These are phyloP conservation scores for Castanea crenata DNA, from an alignment of 306 rosid species.

Conservation along the genomic window DNA sequence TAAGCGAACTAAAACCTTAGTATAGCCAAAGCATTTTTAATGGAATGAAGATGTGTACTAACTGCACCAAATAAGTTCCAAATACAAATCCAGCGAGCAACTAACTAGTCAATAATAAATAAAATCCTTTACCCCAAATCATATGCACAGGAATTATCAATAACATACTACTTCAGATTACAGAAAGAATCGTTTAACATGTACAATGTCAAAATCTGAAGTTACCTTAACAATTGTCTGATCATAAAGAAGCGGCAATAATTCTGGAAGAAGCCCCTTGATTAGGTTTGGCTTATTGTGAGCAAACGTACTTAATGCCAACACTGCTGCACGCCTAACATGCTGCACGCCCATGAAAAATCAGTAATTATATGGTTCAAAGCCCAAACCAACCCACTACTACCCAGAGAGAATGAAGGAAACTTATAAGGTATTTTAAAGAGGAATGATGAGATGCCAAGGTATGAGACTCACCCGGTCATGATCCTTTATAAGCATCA, in stretches of 20 bases:
- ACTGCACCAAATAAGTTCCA: neutral
- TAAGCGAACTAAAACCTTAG: neutral
- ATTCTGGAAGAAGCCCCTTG: conserved; percentile 92
- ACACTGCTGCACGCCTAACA: conserved; percentile 98
- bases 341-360: conserved; percentile 57
- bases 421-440: neutral
- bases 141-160: neutral
- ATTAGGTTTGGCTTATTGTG: conserved; percentile 96
- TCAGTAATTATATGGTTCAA: conserved; percentile 28
- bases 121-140: neutral
- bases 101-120: neutral
- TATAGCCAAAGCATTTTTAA: neutral
- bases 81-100: neutral
- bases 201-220: conserved; percentile 7
- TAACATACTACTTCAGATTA: neutral
- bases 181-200: neutral
- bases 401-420: neutral
- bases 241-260: conserved; percentile 97
- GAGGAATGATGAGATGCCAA: neutral
- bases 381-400: conserved; percentile 25
- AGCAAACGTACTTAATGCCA: conserved; percentile 96
- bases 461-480: conserved; percentile 65
- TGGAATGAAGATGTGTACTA: neutral
- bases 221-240: conserved; percentile 92
- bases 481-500: conserved; percentile 95